Evolutionary conservation across 768 basidiomycete species (phyloP).

Genomic region (Amanita phalloides): DNA sequence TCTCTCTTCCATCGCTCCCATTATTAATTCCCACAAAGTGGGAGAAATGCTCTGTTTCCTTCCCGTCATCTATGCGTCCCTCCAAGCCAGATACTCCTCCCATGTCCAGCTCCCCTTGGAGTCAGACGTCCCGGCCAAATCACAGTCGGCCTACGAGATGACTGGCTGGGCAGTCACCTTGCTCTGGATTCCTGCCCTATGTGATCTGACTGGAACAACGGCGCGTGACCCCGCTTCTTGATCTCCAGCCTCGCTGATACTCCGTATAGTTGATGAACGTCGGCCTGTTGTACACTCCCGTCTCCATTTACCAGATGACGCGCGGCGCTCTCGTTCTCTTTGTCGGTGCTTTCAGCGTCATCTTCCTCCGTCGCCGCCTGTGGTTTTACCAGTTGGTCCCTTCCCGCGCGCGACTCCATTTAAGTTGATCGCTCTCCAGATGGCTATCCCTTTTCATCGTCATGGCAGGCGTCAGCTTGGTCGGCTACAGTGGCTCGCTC

Average conservation of each 20-base stretch:
- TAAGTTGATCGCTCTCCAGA: slow-evolving; percentile 26
- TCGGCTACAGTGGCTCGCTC: slow-evolving; percentile 85
- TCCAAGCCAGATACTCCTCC: slow-evolving; percentile 34
- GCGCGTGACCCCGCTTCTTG: slow-evolving; percentile 31
- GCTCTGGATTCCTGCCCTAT: slow-evolving; percentile 81
- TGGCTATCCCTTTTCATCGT: slow-evolving; percentile 89
- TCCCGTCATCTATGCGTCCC: slow-evolving; percentile 67
- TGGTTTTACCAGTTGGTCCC: slow-evolving; percentile 74
- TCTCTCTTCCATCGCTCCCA: slow-evolving; percentile 12
- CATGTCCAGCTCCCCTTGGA: slow-evolving; percentile 47
- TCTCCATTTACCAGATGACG: slow-evolving; percentile 97
- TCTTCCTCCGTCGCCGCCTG: slow-evolving; percentile 79
- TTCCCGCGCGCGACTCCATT: neutral
- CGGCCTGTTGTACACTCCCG: slow-evolving; percentile 91
- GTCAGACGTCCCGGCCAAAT: slow-evolving; percentile 21
- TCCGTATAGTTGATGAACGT: slow-evolving; percentile 74
- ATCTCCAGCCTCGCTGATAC: slow-evolving; percentile 17
- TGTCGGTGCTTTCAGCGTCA: slow-evolving; percentile 83
- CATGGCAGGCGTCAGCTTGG: slow-evolving; percentile 72
- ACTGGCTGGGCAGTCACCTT: slow-evolving; percentile 63
- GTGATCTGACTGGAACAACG: slow-evolving; percentile 88
- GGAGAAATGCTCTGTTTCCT: slow-evolving; percentile 96
- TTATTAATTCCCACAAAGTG: slow-evolving; percentile 35
- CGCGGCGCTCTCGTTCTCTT: slow-evolving; percentile 89
- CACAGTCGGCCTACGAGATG: slow-evolving; percentile 30